Evolutionary conservation across 2,329 filamentous ascomycete species (phyloP).

Genomic region (Paecilomyces variotii): DNA sequence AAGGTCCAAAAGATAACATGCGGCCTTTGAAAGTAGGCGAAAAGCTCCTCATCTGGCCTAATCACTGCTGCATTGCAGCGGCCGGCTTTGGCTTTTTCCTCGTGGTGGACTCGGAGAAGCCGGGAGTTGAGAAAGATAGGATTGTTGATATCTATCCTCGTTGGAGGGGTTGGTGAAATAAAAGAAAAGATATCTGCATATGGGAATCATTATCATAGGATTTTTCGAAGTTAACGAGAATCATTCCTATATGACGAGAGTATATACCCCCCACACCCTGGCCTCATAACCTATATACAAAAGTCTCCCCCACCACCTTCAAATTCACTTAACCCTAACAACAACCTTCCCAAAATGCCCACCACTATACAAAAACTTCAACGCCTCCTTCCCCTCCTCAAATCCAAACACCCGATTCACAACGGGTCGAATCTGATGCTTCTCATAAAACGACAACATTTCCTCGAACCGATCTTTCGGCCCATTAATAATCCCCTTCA

Average conservation of each 20-base stretch:
- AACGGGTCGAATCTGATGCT: conserved; percentile 29
- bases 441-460: conserved; percentile 27
- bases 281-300: too few species aligned
- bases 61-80: conserved; percentile 69
- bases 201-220: neutral
- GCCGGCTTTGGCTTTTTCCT: conserved; percentile 65
- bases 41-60: conserved; percentile 65
- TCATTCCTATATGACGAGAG: too few species aligned
- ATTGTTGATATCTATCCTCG: conserved; percentile 1
- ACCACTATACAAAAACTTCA: conserved; percentile 44
- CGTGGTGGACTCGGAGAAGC: conserved; percentile 54
- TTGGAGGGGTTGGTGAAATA: neutral
- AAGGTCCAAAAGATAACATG: conserved; percentile 36
- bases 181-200: neutral
- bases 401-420: conserved; percentile 50
- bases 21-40: conserved; percentile 52
- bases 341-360: conserved; percentile 50
- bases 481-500: conserved; percentile 56
- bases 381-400: conserved; percentile 44
- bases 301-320: too few species aligned
- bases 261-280: too few species aligned
- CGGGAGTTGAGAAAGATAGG: conserved; percentile 10
- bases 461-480: conserved; percentile 46
- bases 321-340: conserved; percentile 34
- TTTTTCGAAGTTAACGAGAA: too few species aligned